Conservation (phyloP, 2,329 filamentous ascomycete genomes). For the Beauveria asiatica region DNA sequence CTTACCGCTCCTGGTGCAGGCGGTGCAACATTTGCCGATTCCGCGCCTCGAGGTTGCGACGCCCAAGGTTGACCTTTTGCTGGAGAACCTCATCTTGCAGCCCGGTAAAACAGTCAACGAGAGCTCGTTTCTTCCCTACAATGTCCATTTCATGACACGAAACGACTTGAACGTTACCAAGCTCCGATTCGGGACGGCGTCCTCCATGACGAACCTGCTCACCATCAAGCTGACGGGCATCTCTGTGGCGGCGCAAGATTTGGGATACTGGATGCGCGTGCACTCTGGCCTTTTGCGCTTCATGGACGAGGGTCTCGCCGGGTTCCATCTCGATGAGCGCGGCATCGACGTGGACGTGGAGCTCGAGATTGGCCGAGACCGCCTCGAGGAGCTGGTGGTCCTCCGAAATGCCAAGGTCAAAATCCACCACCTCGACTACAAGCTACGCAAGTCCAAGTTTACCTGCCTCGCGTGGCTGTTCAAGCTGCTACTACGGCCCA, state of each 20-base stretch:
- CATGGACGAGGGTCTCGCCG: slow-evolving; percentile 75
- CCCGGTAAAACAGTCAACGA: slow-evolving; percentile 77
- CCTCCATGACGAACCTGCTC: slow-evolving; percentile 59
- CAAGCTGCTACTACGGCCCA: slow-evolving; percentile 73
- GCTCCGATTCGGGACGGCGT: slow-evolving; percentile 53
- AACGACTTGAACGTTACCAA: slow-evolving; percentile 85
- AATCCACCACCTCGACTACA: slow-evolving; percentile 82
- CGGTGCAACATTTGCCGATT: slow-evolving; percentile 81
- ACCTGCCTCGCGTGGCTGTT: slow-evolving; percentile 72
- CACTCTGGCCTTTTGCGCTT: slow-evolving; percentile 69
- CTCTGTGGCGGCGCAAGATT: slow-evolving; percentile 73
- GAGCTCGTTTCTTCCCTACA: slow-evolving; percentile 83
- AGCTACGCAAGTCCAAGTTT: slow-evolving; percentile 65
- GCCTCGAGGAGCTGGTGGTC: slow-evolving; percentile 71
- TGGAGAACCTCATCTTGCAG: slow-evolving; percentile 87
- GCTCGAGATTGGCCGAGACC: slow-evolving; percentile 70
- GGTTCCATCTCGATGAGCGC: slow-evolving; percentile 75
- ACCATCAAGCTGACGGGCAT: slow-evolving; percentile 75
- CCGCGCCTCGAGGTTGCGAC: slow-evolving; percentile 81
- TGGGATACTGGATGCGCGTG: slow-evolving; percentile 81
- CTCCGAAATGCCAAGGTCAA: slow-evolving; percentile 68
- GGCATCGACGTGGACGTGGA: slow-evolving; percentile 83
- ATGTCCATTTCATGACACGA: slow-evolving; percentile 69
- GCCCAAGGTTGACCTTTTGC: slow-evolving; percentile 72
- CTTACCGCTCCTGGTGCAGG: slow-evolving; percentile 65